These are phyloP conservation scores for Tricholoma sp. DNA, from an alignment of 768 basidiomycete species.

Conservation along the genomic window DNA sequence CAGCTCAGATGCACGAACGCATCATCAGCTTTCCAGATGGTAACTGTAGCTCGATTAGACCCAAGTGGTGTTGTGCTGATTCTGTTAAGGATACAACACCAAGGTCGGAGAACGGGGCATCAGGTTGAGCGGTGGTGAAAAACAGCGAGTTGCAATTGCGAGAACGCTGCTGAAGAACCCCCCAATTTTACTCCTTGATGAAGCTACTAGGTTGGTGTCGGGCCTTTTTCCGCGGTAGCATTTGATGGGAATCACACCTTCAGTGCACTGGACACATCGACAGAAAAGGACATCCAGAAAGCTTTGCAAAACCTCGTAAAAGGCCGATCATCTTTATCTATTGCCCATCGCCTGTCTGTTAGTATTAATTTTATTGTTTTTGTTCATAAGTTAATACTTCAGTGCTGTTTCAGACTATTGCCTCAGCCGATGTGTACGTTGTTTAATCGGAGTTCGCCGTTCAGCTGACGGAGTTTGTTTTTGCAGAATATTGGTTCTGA, in stretches of 20 bases:
- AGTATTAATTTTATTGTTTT: constrained; percentile 21
- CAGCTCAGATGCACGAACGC: constrained; percentile 85
- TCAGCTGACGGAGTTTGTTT: constrained; percentile 7
- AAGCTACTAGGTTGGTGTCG: constrained; percentile 56
- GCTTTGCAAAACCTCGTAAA: constrained; percentile 76
- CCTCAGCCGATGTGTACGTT: constrained; percentile 57
- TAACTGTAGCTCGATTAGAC: constrained; percentile 2
- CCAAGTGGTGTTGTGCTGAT: not conserved
- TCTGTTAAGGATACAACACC: constrained; percentile 59
- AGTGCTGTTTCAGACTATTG: constrained; percentile 37
- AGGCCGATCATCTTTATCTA: constrained; percentile 70
- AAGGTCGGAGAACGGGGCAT: constrained; percentile 89
- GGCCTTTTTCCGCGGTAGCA: not conserved
- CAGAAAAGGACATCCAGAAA: constrained; percentile 86
- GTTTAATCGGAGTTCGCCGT: constrained; percentile 1
- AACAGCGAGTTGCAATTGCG: constrained; percentile 86
- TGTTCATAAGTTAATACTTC: constrained; percentile 12
- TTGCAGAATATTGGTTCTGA: constrained; percentile 82
- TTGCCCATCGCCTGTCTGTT: constrained; percentile 76
- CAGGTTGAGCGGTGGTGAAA: constrained; percentile 81
- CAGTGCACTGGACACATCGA: constrained; percentile 84
- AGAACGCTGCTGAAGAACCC: constrained; percentile 84
- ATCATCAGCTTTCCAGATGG: constrained; percentile 81
- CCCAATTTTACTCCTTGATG: constrained; percentile 72
- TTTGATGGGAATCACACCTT: constrained; percentile 1